Base-by-base conservation (phyloP, 1,284 basidiomycete species). In the Tremellales sp. region DNA sequence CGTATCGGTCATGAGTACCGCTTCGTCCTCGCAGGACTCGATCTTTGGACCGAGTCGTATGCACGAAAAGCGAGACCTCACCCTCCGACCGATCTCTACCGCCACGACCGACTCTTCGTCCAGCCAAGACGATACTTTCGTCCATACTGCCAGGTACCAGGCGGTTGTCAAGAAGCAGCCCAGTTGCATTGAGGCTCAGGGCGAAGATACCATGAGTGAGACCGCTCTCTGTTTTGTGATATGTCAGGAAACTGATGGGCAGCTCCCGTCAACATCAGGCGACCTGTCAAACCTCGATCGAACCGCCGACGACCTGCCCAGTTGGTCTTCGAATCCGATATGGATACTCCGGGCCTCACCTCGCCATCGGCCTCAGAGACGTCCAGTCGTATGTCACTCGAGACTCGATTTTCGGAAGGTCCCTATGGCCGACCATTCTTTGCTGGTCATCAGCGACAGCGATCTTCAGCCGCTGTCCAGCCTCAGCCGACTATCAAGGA, bases 401-500 rank as follows among this genome's bases (percentile, higher is more conserved):
- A 67, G 11, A 65, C 61, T 4, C 52, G 56, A 23, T 53, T 54
- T 24, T 67, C 65, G 22, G 63, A 58, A 10, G 46, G 49, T 10
- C 43, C 48, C 26, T 29, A 53, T 40, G 23, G 10, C 26, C 49
- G 60, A 25, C 51, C 58, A 13, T 35, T 13, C 2, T 53, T 54
- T 12, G 43, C 43, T 13, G 61, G 59, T 3, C 64, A 71, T 46
- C 29, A 50, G 19, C 58, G 63, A 11, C 61, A 65, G 42, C 61
- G 64, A 35, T 66, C 65, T 0, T 70, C 67, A 0, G 58, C 58
- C 7, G 54, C 52, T 1, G 57, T 69, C 33, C 53, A 60, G 21
- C 37, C 58, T 29, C 61, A 68, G 22, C 50, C 61, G 1, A 72
- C 68, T 2, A 70, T 72, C 47, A 57, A 47, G 12, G 68, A 72